Conservation (phyloP, 495 filamentous ascomycete species). For the Glonium stellatum region DNA sequence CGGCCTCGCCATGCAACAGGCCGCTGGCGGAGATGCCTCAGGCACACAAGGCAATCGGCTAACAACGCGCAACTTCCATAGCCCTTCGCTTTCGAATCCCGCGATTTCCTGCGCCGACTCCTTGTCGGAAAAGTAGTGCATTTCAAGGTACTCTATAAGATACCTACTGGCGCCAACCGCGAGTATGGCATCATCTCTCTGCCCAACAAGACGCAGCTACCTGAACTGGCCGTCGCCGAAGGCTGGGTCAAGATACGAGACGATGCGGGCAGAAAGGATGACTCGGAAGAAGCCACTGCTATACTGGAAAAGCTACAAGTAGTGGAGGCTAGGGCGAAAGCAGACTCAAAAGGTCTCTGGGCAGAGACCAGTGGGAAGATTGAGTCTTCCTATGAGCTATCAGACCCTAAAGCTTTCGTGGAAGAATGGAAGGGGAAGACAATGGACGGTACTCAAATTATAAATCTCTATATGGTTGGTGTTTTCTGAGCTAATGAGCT, state of each 20-base stretch:
- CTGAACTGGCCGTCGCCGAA: conserved; percentile 72
- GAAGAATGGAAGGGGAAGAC: conserved; percentile 69
- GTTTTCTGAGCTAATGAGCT: conserved; percentile 9
- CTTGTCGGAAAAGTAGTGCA: conserved; percentile 80
- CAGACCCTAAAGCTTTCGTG: conserved; percentile 62
- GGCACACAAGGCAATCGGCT: conserved; percentile 6
- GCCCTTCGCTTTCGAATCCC: conserved; percentile 83
- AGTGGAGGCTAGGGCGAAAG: conserved; percentile 74
- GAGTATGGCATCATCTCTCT: conserved; percentile 80
- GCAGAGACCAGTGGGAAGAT: conserved; percentile 50
- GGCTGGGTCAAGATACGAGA: conserved; percentile 90
- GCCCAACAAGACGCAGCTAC: conserved; percentile 53
- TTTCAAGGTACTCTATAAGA: conserved; percentile 74
- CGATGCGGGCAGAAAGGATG: conserved; percentile 81
- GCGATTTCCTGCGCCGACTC: conserved; percentile 78
- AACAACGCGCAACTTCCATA: conserved; percentile 27
- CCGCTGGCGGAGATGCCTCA: neutral
- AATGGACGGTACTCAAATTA: conserved; percentile 50
- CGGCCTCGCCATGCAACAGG: neutral
- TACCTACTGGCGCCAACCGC: conserved; percentile 69
- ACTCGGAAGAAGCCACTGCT: conserved; percentile 62
- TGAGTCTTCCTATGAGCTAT: conserved; percentile 71
- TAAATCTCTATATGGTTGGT: neutral
- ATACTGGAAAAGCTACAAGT: conserved; percentile 67
- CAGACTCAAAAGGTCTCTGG: conserved; percentile 74